Evolutionary conservation across 1,284 basidiomycete genomes (phyloP), one percentile per base, ranked within the genome.

Genomic region (Cutaneotrichosporon cavernicola): DNA sequence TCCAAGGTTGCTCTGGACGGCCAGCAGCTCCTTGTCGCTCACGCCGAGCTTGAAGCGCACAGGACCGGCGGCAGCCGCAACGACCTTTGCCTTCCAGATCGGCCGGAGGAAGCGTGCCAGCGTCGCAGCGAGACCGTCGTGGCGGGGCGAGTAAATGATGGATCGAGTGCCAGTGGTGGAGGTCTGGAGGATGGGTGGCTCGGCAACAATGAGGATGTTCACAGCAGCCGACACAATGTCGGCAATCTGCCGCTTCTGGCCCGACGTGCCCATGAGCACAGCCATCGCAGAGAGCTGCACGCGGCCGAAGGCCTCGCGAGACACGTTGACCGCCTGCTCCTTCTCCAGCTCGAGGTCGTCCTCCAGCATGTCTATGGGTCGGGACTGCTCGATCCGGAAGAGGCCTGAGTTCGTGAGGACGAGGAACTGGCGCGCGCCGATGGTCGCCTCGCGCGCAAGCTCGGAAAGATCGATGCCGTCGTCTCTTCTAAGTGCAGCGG

Each of bases 111-210:
- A 83, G 60, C 96, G 86, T 4, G 92, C 87, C 72, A 98, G 87
- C 76, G 93, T 95, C 38, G 96, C 81, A 0, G 90, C 90, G 47
- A 98, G 84, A 1, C 92, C 96, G 80, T 98, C 92, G 70, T 94
- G 87, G 58, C 93, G 86, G 46, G 92, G 90, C 71, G 92, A 94
- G 78, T 90, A 95, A 57, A 87, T 85, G 22, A 92, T 77, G 31
- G 64, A 68, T 36, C 70, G 69, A 16, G 58, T 43, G 18, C 75
- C 73, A 6, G 67, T 67, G 6, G 68, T 67, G 8, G 63, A 62
- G 14, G 70, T 70, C 21, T 66, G 69, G 31, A 77, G 64, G 2
- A 68, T 36, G 0, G 77, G 76, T 16, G 70, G 67, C 34, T 72
- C 69, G 8, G 73, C 66, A 2, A 69, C 63, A 30, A 74, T 64